Conservation (phyloP, 1,139 yeast genomes). For the Meyerozyma athensensis region DNA sequence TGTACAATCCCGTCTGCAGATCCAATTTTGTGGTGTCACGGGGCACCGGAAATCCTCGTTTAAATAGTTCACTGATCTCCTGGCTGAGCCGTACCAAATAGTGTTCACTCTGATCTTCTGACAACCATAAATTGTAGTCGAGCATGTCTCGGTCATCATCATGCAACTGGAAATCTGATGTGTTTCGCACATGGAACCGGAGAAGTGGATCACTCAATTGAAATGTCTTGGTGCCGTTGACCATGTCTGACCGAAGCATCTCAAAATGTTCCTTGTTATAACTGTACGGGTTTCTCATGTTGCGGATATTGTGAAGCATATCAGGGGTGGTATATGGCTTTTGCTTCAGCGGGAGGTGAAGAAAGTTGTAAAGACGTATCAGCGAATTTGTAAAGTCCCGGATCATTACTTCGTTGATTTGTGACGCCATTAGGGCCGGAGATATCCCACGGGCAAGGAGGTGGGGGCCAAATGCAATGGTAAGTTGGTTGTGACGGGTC, state of each 20-base stretch:
- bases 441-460: not conserved
- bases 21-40: conserved; percentile 1
- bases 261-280: conserved; percentile 3
- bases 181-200: not conserved
- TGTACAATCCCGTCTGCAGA: conserved; percentile 1
- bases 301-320: not conserved
- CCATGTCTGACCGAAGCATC: not conserved
- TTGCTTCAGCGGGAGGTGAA: conserved; percentile 1
- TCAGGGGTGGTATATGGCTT: not conserved
- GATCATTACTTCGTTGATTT: conserved; percentile 3
- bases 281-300: not conserved
- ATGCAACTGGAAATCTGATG: not conserved
- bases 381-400: not conserved
- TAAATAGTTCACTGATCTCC: not conserved
- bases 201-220: not conserved
- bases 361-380: not conserved
- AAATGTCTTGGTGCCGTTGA: not conserved
- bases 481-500: not conserved
- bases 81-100: conserved; percentile 1
- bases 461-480: not conserved
- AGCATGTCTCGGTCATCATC: not conserved
- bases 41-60: not conserved
- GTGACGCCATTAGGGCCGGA: not conserved
- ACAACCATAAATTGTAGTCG: not conserved
- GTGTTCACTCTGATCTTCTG: not conserved